These are phyloP conservation scores for Talaromyces sp. DNA, from an alignment of 2,329 filamentous ascomycete species.

Conservation along the genomic window DNA sequence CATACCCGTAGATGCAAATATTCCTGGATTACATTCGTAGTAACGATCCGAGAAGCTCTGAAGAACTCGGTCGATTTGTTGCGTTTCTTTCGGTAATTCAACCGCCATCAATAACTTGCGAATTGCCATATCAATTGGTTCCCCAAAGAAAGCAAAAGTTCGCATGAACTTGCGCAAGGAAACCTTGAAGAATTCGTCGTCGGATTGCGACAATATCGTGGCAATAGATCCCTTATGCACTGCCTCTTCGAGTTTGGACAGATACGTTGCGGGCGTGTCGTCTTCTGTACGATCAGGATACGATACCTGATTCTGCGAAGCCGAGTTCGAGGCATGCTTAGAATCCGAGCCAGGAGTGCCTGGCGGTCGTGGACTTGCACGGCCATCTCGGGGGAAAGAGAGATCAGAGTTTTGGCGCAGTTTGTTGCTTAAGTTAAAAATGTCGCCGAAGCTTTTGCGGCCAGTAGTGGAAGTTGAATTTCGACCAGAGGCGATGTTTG, in stretches of 20 bases:
- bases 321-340: conserved; percentile 77
- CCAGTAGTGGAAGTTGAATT: conserved; percentile 81
- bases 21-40: conserved; percentile 95
- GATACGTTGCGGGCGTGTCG: conserved; percentile 85
- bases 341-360: conserved; percentile 66
- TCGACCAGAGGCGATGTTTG: conserved; percentile 54
- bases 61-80: conserved; percentile 92
- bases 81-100: conserved; percentile 92
- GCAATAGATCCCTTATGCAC: conserved; percentile 79
- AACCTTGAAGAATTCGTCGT: conserved; percentile 74
- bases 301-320: conserved; percentile 63
- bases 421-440: conserved; percentile 70
- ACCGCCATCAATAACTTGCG: conserved; percentile 95
- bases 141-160: conserved; percentile 89
- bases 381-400: conserved; percentile 60
- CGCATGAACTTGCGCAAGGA: conserved; percentile 94
- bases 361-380: conserved; percentile 51
- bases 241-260: conserved; percentile 75
- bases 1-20: conserved; percentile 70
- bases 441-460: conserved; percentile 85
- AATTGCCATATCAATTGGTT: conserved; percentile 96
- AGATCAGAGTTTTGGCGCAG: conserved; percentile 79
- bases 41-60: conserved; percentile 95
- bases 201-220: conserved; percentile 77
- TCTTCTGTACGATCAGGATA: conserved; percentile 78